These are phyloP conservation scores for Tricholoma hemisulphureum DNA, from an alignment of 768 basidiomycete species.

Conservation along the genomic window DNA sequence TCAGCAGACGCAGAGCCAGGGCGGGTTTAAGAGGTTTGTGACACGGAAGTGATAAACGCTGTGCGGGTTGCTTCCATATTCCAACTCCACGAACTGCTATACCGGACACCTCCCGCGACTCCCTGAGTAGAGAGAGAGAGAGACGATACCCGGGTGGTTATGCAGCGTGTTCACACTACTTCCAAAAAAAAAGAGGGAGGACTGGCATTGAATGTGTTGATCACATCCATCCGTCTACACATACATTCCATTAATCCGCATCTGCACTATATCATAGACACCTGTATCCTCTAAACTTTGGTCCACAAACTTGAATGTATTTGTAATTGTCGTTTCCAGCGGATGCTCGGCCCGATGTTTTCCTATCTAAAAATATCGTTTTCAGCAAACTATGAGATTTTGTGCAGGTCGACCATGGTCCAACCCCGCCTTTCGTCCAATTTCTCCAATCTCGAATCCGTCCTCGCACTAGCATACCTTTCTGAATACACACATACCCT, in stretches of 20 bases:
- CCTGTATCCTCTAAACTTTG: slow-evolving; percentile 14
- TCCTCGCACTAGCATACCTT: slow-evolving; percentile 68
- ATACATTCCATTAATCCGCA: not conserved
- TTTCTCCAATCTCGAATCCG: slow-evolving; percentile 36
- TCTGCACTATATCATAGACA: slow-evolving; percentile 13
- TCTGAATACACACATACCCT: slow-evolving; percentile 88
- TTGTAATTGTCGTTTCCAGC: too few relatives aligned
- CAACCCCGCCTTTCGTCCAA: slow-evolving; percentile 33
- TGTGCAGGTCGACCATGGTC: slow-evolving; percentile 27
- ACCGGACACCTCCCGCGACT: not conserved
- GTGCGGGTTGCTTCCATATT: not conserved
- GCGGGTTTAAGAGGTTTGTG: slow-evolving; percentile 34
- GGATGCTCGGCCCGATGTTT: not conserved
- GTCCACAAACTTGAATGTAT: not conserved
- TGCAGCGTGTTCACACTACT: not conserved
- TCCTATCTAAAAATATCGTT: not conserved
- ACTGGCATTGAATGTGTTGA: slow-evolving; percentile 11
- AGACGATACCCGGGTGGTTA: too few relatives aligned
- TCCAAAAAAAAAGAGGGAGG: not conserved
- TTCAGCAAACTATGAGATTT: not conserved
- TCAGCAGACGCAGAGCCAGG: slow-evolving; percentile 20
- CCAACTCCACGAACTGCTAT: not conserved
- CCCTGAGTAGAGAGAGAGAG: too few relatives aligned
- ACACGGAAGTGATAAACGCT: slow-evolving; percentile 27
- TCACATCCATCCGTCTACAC: not conserved